Conservation (phyloP, 1,139 yeast genomes). For the Hyphopichia fennica region DNA sequence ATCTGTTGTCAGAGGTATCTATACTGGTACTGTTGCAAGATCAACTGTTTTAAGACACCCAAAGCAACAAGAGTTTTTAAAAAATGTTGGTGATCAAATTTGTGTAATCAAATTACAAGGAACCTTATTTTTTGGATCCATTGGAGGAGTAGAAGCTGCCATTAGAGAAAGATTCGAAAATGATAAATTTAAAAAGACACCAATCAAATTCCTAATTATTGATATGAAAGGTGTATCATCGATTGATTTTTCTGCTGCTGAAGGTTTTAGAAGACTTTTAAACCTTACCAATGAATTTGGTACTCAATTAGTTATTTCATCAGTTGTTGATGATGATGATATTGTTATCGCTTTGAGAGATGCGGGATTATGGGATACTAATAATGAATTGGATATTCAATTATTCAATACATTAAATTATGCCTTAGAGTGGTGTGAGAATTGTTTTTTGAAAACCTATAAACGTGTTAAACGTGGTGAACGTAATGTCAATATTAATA, state of each 20-base stretch:
- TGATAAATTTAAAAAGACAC: conserved; percentile 49
- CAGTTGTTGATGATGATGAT: conserved; percentile 64
- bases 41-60: conserved; percentile 94
- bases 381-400: conserved; percentile 47
- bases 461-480: conserved; percentile 24
- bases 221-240: conserved; percentile 82
- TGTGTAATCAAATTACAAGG: conserved; percentile 87
- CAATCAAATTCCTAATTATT: conserved; percentile 74
- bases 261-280: conserved; percentile 86
- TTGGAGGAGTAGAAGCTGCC: conserved; percentile 82
- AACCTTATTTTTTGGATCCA: conserved; percentile 89
- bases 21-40: conserved; percentile 85
- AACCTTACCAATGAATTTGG: conserved; percentile 69
- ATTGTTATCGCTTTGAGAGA: conserved; percentile 66
- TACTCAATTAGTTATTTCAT: conserved; percentile 74
- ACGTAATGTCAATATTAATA: conserved; percentile 7
- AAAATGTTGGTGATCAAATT: conserved; percentile 87
- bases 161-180: conserved; percentile 68
- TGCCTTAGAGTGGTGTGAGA: conserved; percentile 97
- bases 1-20: conserved; percentile 79
- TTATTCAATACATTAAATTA: conserved; percentile 76
- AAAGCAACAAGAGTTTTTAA: conserved; percentile 80
- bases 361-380: conserved; percentile 65
- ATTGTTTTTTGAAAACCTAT: conserved; percentile 76
- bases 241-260: conserved; percentile 94